Percentiles rank a stretch among this genome's conserved stretches.
These are phyloP conservation scores for Isabelozyma rhagii DNA, from an alignment of 805 yeast species.

Conservation along the genomic window DNA sequence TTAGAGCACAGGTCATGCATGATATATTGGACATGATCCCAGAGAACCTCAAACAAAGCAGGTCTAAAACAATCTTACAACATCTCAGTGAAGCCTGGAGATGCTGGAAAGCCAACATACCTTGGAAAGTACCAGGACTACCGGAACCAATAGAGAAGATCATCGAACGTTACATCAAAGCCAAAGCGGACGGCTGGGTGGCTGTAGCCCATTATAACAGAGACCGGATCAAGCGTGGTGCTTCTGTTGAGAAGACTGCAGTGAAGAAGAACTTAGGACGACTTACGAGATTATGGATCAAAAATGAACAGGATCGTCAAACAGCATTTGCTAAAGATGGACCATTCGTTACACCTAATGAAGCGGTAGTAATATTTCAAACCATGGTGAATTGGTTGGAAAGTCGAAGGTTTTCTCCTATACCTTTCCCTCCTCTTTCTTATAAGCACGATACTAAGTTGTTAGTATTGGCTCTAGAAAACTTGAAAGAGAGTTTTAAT, in stretches of 20 bases:
- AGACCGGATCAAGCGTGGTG: conserved; percentile 85
- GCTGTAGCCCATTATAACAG: conserved; percentile 90
- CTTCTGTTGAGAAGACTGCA: conserved; percentile 89
- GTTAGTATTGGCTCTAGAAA: conserved; percentile 83
- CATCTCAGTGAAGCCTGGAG: conserved; percentile 98
- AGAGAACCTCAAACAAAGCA: conserved; percentile 83
- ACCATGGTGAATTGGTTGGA: conserved; percentile 93
- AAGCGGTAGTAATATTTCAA: conserved; percentile 82
- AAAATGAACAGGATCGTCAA: conserved; percentile 89
- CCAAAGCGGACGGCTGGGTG: conserved; percentile 96
- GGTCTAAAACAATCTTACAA: conserved; percentile 82
- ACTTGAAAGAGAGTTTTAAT: conserved; percentile 71
- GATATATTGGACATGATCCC: conserved; percentile 98
- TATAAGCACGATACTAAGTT: conserved; percentile 93
- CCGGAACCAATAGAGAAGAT: conserved; percentile 87
- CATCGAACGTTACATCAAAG: conserved; percentile 84
- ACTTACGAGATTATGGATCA: conserved; percentile 87
- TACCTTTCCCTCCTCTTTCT: conserved; percentile 89
- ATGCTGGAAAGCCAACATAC: conserved; percentile 98
- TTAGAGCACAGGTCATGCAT: conserved; percentile 91
- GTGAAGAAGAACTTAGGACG: conserved; percentile 93
- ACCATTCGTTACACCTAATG: conserved; percentile 80
- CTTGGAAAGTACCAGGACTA: conserved; percentile 96
- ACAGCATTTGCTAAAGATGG: conserved; percentile 76
- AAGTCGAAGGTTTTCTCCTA: conserved; percentile 74